phyloP scores from a whole-genome alignment of 2,329 filamentous ascomycete species.

The Pseudogymnoascus sp. region DNA sequence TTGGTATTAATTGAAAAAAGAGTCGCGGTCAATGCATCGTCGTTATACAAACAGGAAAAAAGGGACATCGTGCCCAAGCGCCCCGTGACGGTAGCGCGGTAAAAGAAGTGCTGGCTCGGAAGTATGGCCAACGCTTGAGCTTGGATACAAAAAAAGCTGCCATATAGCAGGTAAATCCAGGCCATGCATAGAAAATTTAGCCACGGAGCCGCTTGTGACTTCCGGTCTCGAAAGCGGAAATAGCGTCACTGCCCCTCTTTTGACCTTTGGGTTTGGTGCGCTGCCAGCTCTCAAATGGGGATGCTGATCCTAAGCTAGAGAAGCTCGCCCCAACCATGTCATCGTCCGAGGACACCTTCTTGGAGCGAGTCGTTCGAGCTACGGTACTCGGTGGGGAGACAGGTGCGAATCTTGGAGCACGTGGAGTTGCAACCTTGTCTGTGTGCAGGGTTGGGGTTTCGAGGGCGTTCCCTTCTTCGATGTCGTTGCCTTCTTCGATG shows the following conservation, averaged over 20 bases:
- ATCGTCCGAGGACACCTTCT: slow-evolving; percentile 28
- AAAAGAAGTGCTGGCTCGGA: not conserved
- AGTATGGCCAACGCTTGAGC: not conserved
- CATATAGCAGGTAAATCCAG: not conserved
- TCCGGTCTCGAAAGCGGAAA: not conserved
- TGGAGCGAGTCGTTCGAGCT: slow-evolving; percentile 50
- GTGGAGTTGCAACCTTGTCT: slow-evolving; percentile 37
- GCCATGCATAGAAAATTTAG: not conserved
- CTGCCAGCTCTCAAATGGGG: slow-evolving; percentile 59
- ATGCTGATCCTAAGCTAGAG: not conserved
- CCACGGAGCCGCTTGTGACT: not conserved
- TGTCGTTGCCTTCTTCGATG: slow-evolving; percentile 32
- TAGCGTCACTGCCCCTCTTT: not conserved
- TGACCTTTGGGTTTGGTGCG: slow-evolving; percentile 44
- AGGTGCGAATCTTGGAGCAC: slow-evolving; percentile 47
- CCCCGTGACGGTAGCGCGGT: not conserved
- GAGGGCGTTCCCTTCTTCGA: slow-evolving; percentile 16
- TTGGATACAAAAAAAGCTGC: not conserved
- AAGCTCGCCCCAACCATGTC: slow-evolving; percentile 26
- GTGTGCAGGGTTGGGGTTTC: slow-evolving; percentile 14
- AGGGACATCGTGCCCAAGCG: not conserved
- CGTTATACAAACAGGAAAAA: not conserved
- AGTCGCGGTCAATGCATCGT: not conserved
- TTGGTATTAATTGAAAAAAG: not conserved
- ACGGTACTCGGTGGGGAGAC: slow-evolving; percentile 53